Evolutionary conservation across 805 yeast species (phyloP), one percentile per base, ranked within the genome.

Genomic region (Grigorovia transvaalensis): DNA sequence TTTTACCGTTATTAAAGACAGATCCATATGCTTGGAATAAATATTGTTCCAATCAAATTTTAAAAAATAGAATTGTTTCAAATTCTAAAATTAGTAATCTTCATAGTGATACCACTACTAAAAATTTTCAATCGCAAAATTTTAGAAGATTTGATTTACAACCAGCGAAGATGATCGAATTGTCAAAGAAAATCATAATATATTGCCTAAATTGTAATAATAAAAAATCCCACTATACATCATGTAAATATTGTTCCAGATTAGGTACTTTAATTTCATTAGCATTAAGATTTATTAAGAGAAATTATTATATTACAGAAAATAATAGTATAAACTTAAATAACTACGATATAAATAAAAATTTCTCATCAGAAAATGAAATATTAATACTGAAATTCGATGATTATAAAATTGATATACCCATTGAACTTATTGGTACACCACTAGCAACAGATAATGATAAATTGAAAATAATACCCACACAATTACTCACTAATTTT

Each of bases 81-180:
- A 44, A 18, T 45, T 20, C 19, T 30, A 30, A 44, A 35, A 44
- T 44, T 9, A 35, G 47, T 38, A 44, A 18, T 20, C 27, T 33
- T 9, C 49, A 47, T 47, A 47, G 49, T 17, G 13, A 29, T 17
- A 17, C 45, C 8, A 48, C 46, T 17, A 49, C 47, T 18, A 44
- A 44, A n/a, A 46, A 43, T 23, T 19, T 49, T 42, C 72, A 76
- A 45, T 93, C 95, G 4, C 81, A 87, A 6, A 80, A 88, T 3
- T 74, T 89, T 51, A 76, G 97, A 56, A 87, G 90, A 62, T 90
- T 89, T 66, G 88, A 86, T 62, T 80, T 85, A 52, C 98, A 91
- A 68, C 85, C 82, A 18, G 77, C 88, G n/a, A 89, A 88, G 62
- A 71, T 59, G 54, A 44, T 84, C 54, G 85, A 93, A 38, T 73